Base-by-base conservation (phyloP, 2,329 filamentous ascomycete species). In the Chaetomiaceae sp. region DNA sequence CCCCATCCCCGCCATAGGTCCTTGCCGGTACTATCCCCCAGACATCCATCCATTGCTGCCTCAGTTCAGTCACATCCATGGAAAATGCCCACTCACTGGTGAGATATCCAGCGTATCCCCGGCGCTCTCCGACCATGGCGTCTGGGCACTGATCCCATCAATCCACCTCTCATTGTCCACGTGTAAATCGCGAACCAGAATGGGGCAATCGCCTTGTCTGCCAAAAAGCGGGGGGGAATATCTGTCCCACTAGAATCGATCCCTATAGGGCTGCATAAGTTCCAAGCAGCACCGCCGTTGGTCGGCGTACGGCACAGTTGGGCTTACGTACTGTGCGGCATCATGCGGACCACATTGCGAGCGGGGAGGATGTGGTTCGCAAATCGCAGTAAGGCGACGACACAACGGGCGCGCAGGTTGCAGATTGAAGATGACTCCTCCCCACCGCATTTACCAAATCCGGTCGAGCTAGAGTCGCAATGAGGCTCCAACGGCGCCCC, bases 291-390 rank as follows among this genome's bases (percentile, higher is more conserved):
- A 25, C 17, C 6, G 5, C 38, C 20, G 48, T 41, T 48, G 12
- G 44, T 41, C 27, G 47, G 33, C 34, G 13, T 44, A 48, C 47
- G 47, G 44, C 33, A 38, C 16, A 20, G 12, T 27, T 38, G n/a
- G 19, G 48, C 35, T 34, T 50, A 37, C 44, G 21, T 33, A 16
- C n/a, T 6, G 9, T 30, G 14, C 25, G 14, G 13, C 25, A 7
- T 31, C 23, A 25, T 43, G 51, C 51, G 47, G 34, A 50, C 47
- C 5, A 31, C 16, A n/a, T 14, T 44, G 43, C 25, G 33, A n/a
- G n/a, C n/a, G 47, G 51, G 47, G 44, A 50, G 39, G 47, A 50
- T 16, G 40, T 54, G 48, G 51, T 50, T 48, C 51, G 51, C 51
- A n/a, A n/a, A n/a, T n/a, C n/a, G n/a, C 49, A 50, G 14, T 25